These are phyloP conservation scores for Exophiala viscosa DNA, from an alignment of 2,329 filamentous ascomycete genomes.

Conservation along the genomic window DNA sequence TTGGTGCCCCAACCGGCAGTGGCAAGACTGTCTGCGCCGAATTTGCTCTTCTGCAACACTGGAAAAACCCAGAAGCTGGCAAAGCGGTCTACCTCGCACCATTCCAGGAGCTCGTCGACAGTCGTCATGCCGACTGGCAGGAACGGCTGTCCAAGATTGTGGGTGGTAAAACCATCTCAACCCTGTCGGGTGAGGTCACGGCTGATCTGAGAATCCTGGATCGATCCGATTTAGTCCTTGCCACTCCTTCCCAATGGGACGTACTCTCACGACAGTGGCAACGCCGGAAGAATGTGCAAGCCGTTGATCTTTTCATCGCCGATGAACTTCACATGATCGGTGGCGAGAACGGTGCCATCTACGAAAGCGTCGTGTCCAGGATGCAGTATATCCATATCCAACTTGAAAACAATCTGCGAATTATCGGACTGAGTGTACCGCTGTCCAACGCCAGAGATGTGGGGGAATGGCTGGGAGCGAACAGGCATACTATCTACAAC, in stretches of 20 bases:
- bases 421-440: constrained; percentile 85
- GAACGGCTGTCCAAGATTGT: constrained; percentile 67
- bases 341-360: constrained; percentile 79
- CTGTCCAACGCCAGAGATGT: constrained; percentile 89
- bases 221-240: constrained; percentile 80
- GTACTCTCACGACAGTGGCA: constrained; percentile 95
- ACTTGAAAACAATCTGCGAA: constrained; percentile 77
- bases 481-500: constrained; percentile 97
- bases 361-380: constrained; percentile 94
- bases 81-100: constrained; percentile 92
- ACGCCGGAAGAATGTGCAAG: constrained; percentile 89
- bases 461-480: constrained; percentile 96
- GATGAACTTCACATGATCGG: constrained; percentile 94
- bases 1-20: constrained; percentile 88
- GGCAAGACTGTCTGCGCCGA: constrained; percentile 97
- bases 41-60: constrained; percentile 85
- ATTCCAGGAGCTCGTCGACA: constrained; percentile 88
- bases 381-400: constrained; percentile 96
- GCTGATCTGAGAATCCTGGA: constrained; percentile 87
- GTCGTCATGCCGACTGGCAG: constrained; percentile 78
- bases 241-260: constrained; percentile 94
- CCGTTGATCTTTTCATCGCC: constrained; percentile 84
- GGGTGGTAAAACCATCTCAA: constrained; percentile 85
- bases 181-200: constrained; percentile 88
- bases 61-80: constrained; percentile 67